Base-by-base conservation (phyloP, 495 filamentous ascomycete species). In the Daldinia caldariorum region DNA sequence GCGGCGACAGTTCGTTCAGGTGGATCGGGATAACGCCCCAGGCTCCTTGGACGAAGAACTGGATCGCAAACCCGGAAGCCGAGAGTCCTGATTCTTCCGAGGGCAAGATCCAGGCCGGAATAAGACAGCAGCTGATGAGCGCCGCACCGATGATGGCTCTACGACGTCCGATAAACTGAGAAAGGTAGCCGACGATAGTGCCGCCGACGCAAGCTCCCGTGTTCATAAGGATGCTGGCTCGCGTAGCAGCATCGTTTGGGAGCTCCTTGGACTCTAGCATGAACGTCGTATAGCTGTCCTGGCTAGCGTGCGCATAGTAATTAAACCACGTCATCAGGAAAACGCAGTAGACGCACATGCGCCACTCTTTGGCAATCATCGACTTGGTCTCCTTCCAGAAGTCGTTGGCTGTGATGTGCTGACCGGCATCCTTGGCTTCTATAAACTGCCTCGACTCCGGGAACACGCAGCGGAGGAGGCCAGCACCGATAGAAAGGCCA, bases 1-100 rank as follows among this genome's bases (percentile, higher is more conserved):
- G 86, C 6, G 91, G 91, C 0, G 91, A 87, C 0, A 93, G 84
- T 79, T 94, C 91, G 76, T 91, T 91, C 54, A 94, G 83, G 70
- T 92, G 91, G 70, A 93, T 77, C 8, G 91, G 91, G 32, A 93
- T 88, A 6, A 93, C 87, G 41, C 91, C 90, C 89, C 88, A 94
- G 0, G 90, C 89, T 7, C 91, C 91, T 71, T 93, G 89, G 29
- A 92, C 84, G 74, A 90, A 92, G 78, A 92, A 92, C 73, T 94
- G 91, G 63, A 92, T 85, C 75, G 91, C 86, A 81, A 94, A 94
- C 20, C 88, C 90, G 1, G 85, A 83, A 4, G 82, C 89, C 0
- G 88, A 89, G 16, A 94, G 83, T 4, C 81, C 74, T 0, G 78
- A 73, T 78, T 88, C 88, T 38, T 75, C 78, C 0, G 79, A 75